These are phyloP conservation scores for Phoenix dactylifera DNA, from an alignment of 176 grass and related monocot genomes.

Conservation along the genomic window DNA sequence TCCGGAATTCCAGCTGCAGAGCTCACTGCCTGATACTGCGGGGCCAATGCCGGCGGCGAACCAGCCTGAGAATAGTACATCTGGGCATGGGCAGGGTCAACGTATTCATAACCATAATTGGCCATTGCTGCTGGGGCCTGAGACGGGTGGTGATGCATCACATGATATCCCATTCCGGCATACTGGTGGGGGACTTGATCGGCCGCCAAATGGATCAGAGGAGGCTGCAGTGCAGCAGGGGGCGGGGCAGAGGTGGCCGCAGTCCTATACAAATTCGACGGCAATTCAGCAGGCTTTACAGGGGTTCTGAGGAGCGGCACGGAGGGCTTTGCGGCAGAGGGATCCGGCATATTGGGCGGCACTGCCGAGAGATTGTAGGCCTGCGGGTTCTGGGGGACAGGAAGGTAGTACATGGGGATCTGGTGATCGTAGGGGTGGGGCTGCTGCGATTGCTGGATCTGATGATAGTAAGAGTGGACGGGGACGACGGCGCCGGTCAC, in stretches of 20 bases:
- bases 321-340: conserved; percentile 23
- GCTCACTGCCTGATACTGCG: conserved; percentile 53
- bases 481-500: conserved; percentile 64
- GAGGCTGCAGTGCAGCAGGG: conserved; percentile 24
- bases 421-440: conserved; percentile 33
- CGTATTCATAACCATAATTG: conserved; percentile 72
- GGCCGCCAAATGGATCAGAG: conserved; percentile 4
- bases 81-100: conserved; percentile 41
- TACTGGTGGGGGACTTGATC: conserved; percentile 26
- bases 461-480: conserved; percentile 55
- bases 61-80: conserved; percentile 72
- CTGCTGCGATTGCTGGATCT: conserved; percentile 51
- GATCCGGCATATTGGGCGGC: conserved; percentile 28
- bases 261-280: conserved; percentile 47
- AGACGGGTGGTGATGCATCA: conserved; percentile 49
- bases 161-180: conserved; percentile 65
- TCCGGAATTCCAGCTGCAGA: conserved; percentile 11
- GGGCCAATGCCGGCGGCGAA: conserved; percentile 34
- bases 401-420: conserved; percentile 67
- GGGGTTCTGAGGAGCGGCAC: conserved; percentile 39
- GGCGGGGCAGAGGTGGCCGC: conserved; percentile 16
- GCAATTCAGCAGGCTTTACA: conserved; percentile 47
- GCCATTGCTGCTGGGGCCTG: conserved; percentile 23
- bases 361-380: conserved; percentile 39
- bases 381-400: conserved; percentile 40